phyloP scores from a whole-genome alignment of 2,329 filamentous ascomycete genomes.

The Neofusicoccum parvum region DNA sequence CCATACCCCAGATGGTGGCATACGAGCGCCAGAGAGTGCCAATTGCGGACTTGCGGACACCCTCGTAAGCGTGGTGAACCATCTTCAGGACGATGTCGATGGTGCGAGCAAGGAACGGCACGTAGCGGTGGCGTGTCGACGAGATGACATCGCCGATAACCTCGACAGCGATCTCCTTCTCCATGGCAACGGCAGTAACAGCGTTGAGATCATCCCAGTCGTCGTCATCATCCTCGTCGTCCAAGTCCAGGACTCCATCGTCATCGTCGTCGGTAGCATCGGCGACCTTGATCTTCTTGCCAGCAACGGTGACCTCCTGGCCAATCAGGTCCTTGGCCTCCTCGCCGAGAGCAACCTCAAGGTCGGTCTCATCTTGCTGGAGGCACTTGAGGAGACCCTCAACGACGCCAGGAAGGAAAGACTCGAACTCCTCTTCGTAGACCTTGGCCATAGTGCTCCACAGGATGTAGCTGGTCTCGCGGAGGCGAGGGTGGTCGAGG shows the following conservation, averaged over 20 bases:
- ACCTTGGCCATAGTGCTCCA: constrained; percentile 96
- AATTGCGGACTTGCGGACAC: constrained; percentile 88
- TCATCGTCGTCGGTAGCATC: constrained; percentile 59
- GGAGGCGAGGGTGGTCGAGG: constrained; percentile 85
- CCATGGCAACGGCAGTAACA: constrained; percentile 85
- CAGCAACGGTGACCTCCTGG: constrained; percentile 74
- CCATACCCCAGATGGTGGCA: constrained; percentile 84
- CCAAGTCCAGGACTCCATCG: constrained; percentile 59
- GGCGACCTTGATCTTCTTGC: constrained; percentile 84
- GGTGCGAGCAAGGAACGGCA: constrained; percentile 86
- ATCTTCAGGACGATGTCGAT: constrained; percentile 80
- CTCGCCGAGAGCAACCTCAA: constrained; percentile 75
- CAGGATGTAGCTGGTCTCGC: constrained; percentile 95
- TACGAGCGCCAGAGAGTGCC: constrained; percentile 93
- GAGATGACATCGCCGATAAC: constrained; percentile 91
- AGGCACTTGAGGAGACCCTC: constrained; percentile 82
- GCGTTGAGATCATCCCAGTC: constrained; percentile 83
- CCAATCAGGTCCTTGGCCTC: constrained; percentile 74
- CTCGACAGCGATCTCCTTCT: constrained; percentile 97
- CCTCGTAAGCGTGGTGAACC: constrained; percentile 87
- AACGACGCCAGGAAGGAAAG: constrained; percentile 77
- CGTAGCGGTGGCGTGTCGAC: constrained; percentile 76
- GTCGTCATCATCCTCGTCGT: constrained; percentile 78
- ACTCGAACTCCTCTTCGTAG: constrained; percentile 80
- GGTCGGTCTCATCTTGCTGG: constrained; percentile 82